Evolutionary conservation across 345 rosid species (phyloP), one percentile per base, ranked within the genome.

Genomic region (Rubroshorea leprosula): DNA sequence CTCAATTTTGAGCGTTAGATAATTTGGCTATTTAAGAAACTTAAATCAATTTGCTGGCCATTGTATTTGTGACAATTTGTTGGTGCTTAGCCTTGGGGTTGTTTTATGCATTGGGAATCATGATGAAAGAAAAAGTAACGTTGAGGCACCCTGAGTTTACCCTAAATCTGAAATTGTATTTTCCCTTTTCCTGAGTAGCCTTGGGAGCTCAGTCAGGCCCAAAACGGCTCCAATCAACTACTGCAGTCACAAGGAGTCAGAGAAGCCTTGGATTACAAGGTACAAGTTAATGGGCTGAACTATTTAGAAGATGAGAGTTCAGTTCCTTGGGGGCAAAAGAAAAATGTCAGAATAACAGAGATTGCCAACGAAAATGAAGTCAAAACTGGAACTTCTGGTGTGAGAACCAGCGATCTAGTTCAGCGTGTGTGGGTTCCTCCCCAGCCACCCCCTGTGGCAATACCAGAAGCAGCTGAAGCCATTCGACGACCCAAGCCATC

Each of bases 401-500:
- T 60, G 17, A 78, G 52, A 65, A 71, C 74, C 65, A 63, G 43
- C 50, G 89, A 72, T 57, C 79, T 82, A 51, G 72, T 77, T 63
- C 86, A 71, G 68, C 83, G 86, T 17, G 29, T 83, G 25, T 93
- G 97, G 97, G 96, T 87, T 64, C 99, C 97, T 31, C 99, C 99
- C 23, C 96, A 75, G 70, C 86, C 96, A 44, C 99, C 97, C 12
- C 96, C 97, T 59, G 86, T 93, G 57, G 96, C 74, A 46, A 87
- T 93, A 86, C 60, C 94, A 25, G 96, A 82, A 76, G 97, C 97
- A 58, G 99, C 87, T 10, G 96, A 93, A 77, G 99, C 97, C 72
- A 93, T 93, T 39, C 74, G 92, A 18, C 81, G 87, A 44, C 96
- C 96, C 10, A 89, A 87, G 72, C 70, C 74, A 66, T 55, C 69